phyloP scores from a whole-genome alignment of 306 rosid species.

The Rosa multiflora region DNA sequence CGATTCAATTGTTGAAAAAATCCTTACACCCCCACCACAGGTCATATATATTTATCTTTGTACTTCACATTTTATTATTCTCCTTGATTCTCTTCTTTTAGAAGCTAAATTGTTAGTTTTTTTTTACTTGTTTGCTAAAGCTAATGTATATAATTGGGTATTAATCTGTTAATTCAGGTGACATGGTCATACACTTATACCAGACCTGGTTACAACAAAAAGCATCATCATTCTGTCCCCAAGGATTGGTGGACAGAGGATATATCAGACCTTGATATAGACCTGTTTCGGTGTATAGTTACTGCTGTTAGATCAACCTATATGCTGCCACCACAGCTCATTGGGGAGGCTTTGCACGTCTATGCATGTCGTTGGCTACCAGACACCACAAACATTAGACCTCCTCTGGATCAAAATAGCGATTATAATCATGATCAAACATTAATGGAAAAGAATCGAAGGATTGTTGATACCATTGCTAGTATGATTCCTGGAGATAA shows the following conservation, averaged over 20 bases:
- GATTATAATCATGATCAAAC: slow-evolving; percentile 29
- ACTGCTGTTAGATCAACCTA: slow-evolving; percentile 68
- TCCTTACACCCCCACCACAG: slow-evolving; percentile 76
- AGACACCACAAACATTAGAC: slow-evolving; percentile 43
- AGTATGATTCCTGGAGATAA: slow-evolving; percentile 79
- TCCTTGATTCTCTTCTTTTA: neutral
- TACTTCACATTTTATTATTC: neutral
- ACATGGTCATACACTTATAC: slow-evolving; percentile 96
- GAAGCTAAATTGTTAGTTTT: neutral
- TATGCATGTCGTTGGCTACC: slow-evolving; percentile 81
- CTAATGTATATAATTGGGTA: neutral
- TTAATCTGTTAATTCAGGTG: slow-evolving; percentile 49
- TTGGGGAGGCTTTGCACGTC: slow-evolving; percentile 95
- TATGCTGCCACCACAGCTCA: slow-evolving; percentile 75
- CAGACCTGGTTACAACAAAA: slow-evolving; percentile 77
- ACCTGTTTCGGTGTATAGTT: slow-evolving; percentile 72
- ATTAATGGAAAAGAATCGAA: slow-evolving; percentile 42
- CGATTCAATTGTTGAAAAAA: slow-evolving; percentile 80
- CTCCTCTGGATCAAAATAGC: slow-evolving; percentile 38
- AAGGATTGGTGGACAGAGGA: slow-evolving; percentile 99
- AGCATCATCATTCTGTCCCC: slow-evolving; percentile 72
- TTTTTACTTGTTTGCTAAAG: slow-evolving; percentile 13
- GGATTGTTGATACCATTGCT: slow-evolving; percentile 69
- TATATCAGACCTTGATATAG: slow-evolving; percentile 78
- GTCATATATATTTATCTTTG: slow-evolving; percentile 23